These are phyloP conservation scores for Heterobasidion parviporum DNA, from an alignment of 1,284 basidiomycete species.

Conservation along the genomic window DNA sequence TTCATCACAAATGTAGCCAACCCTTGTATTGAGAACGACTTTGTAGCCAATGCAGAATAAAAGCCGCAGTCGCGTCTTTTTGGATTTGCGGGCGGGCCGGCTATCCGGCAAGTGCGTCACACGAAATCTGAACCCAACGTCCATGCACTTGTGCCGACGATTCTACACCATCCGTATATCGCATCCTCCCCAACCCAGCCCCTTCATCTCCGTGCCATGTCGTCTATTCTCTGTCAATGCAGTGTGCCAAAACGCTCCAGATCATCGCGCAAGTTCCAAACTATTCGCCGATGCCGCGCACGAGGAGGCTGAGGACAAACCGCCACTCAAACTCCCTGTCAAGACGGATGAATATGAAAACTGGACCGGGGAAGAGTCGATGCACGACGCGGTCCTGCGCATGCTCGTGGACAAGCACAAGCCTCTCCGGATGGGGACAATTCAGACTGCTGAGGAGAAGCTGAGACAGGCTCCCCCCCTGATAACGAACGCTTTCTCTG, in stretches of 20 bases:
- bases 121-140: neutral
- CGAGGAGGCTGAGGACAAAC: conserved; percentile 31
- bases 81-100: too few species aligned
- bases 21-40: neutral
- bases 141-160: neutral
- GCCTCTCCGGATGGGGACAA: conserved; percentile 57
- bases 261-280: conserved; percentile 47
- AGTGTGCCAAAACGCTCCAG: neutral
- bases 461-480: conserved; percentile 40
- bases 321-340: conserved; percentile 21
- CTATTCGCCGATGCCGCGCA: conserved; percentile 61
- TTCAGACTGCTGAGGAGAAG: conserved; percentile 68
- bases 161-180: neutral
- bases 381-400: conserved; percentile 67
- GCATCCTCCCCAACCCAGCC: too few species aligned
- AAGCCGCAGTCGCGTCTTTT: too few species aligned
- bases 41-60: neutral
- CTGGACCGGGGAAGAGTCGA: conserved; percentile 73
- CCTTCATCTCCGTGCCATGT: neutral
- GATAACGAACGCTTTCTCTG: neutral
- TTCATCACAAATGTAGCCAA: neutral
- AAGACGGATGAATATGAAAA: conserved; percentile 42
- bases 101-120: too few species aligned
- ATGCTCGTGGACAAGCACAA: conserved; percentile 87
- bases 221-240: neutral